A percentile compares a stretch with the other conserved stretches of the same genome.
phyloP scores from a whole-genome alignment of 2,329 filamentous ascomycete species.

The Phialophora verrucosa region DNA sequence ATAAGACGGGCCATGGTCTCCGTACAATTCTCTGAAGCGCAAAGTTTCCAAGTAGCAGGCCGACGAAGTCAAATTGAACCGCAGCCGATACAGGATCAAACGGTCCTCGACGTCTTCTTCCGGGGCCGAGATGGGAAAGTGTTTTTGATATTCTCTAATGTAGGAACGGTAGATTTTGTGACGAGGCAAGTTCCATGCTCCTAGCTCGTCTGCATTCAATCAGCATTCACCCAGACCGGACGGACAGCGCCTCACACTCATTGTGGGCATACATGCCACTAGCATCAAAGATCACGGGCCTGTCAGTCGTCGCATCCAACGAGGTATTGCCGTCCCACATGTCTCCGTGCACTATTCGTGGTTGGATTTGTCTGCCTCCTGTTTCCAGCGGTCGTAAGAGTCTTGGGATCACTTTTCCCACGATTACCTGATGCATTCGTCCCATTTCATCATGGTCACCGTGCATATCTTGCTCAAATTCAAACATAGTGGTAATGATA shows the following conservation, averaged over 20 bases:
- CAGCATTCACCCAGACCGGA: neutral
- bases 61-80: neutral
- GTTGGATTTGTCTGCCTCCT: too few relatives aligned
- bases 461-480: too few relatives aligned
- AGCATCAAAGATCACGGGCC: neutral
- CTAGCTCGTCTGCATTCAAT: neutral
- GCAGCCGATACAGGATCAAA: neutral
- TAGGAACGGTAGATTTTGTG: neutral
- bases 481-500: too few relatives aligned
- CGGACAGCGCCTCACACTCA: neutral
- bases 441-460: too few relatives aligned
- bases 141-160: neutral
- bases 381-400: too few relatives aligned
- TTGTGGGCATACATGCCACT: neutral
- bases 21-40: neutral
- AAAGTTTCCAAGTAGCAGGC: neutral
- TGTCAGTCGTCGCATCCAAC: neutral
- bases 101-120: conserved; percentile 1
- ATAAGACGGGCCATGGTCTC: neutral
- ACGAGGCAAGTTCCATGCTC: neutral
- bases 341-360: neutral
- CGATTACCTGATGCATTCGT: too few relatives aligned
- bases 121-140: neutral
- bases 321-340: neutral
- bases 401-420: too few relatives aligned